Evolutionary conservation across 495 filamentous ascomycete genomes (phyloP).

Genomic region (Parachaetomium inaequale): DNA sequence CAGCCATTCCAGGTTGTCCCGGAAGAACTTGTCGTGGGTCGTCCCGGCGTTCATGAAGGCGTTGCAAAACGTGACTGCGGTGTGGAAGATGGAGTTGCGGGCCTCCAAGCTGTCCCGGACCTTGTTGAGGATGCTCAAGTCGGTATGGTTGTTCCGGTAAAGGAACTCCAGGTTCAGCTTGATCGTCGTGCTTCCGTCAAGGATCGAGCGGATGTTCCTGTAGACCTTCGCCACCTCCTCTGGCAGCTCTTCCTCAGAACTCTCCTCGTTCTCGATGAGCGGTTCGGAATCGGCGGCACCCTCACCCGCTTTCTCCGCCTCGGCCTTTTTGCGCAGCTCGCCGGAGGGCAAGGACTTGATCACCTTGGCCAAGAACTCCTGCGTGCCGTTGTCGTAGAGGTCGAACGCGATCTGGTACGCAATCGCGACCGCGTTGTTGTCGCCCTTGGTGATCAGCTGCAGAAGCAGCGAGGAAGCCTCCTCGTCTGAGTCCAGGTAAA

Average conservation of each 20-base stretch:
- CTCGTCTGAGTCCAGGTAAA: slow-evolving; percentile 88
- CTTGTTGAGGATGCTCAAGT: slow-evolving; percentile 85
- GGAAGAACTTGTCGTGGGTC: slow-evolving; percentile 94
- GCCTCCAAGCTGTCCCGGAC: slow-evolving; percentile 92
- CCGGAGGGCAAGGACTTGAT: slow-evolving; percentile 68
- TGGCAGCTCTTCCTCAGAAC: slow-evolving; percentile 38
- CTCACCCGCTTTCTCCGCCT: slow-evolving; percentile 48
- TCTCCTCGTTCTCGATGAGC: slow-evolving; percentile 38
- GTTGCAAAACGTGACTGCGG: slow-evolving; percentile 92
- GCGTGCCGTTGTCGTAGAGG: slow-evolving; percentile 95
- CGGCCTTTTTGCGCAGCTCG: slow-evolving; percentile 52
- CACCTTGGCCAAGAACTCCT: slow-evolving; percentile 92
- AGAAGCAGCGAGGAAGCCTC: slow-evolving; percentile 85
- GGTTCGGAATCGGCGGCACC: slow-evolving; percentile 47
- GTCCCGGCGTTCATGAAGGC: slow-evolving; percentile 99
- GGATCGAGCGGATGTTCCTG: slow-evolving; percentile 76
- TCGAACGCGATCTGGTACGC: slow-evolving; percentile 99
- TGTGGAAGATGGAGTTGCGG: slow-evolving; percentile 97
- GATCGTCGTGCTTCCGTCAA: slow-evolving; percentile 87
- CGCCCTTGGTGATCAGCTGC: slow-evolving; percentile 75
- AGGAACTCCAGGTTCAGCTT: slow-evolving; percentile 94
- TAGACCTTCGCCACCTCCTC: slow-evolving; percentile 59
- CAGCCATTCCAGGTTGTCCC: slow-evolving; percentile 96
- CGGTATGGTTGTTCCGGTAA: slow-evolving; percentile 85
- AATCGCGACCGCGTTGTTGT: slow-evolving; percentile 69